Evolutionary conservation across 2,329 filamentous ascomycete genomes (phyloP).

Genomic region (Phaeoacremonium minimum): DNA sequence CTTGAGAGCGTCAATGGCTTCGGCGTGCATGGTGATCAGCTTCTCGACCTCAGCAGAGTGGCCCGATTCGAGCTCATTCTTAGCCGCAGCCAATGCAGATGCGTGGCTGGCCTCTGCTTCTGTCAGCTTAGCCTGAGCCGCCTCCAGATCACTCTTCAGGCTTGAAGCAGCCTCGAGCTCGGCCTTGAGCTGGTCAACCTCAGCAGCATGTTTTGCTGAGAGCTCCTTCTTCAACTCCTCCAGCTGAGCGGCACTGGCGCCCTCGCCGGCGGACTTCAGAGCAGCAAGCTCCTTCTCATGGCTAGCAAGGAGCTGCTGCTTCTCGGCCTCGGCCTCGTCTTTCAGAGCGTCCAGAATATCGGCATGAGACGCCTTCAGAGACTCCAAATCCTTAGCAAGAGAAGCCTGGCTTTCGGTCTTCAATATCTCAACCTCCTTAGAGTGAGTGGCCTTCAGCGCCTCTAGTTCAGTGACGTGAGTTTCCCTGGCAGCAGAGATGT

Average conservation of each 20-base stretch:
- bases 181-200: conserved; percentile 28
- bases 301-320: conserved; percentile 27
- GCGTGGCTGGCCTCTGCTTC: conserved; percentile 27
- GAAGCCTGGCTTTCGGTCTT: conserved; percentile 35
- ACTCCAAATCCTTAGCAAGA: conserved; percentile 34
- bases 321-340: conserved; percentile 32
- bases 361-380: conserved; percentile 38
- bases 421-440: conserved; percentile 39
- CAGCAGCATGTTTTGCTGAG: conserved; percentile 14
- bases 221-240: conserved; percentile 19
- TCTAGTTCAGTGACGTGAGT: conserved; percentile 46
- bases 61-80: conserved; percentile 33
- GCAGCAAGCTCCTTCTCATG: conserved; percentile 24
- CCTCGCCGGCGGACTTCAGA: conserved; percentile 16
- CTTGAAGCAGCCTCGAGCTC: conserved; percentile 24
- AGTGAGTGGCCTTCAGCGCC: conserved; percentile 48
- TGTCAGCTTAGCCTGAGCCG: conserved; percentile 23
- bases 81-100: conserved; percentile 29
- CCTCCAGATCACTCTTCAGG: conserved; percentile 22
- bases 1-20: conserved; percentile 35
- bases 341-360: conserved; percentile 36
- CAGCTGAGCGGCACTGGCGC: conserved; percentile 17
- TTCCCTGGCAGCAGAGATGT: conserved; percentile 43
- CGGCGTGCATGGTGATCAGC: conserved; percentile 34
- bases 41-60: conserved; percentile 44